Conservation (phyloP, 2,329 filamentous ascomycete species). For the Escovopsis sp. region DNA sequence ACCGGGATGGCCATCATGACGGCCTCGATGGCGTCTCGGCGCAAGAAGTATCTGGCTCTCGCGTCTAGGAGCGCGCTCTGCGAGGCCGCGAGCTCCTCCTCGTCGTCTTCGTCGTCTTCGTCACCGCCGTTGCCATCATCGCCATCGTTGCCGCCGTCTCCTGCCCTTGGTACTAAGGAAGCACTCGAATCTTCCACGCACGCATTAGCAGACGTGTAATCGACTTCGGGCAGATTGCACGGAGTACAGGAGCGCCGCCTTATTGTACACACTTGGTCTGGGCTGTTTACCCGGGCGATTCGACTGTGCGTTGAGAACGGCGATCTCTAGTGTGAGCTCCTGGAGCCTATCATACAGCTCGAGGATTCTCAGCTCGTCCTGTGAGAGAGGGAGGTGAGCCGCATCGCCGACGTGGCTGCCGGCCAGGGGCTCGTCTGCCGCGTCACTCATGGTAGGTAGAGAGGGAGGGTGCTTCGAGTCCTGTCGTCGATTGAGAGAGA, state of each 20-base stretch:
- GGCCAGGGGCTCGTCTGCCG: constrained; percentile 14
- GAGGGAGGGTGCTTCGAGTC: too few species aligned
- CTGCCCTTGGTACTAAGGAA: too few species aligned
- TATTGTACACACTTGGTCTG: neutral
- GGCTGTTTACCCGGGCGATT: constrained; percentile 19
- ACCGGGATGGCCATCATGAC: constrained; percentile 61
- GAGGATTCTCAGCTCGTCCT: constrained; percentile 49
- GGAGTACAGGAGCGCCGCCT: too few species aligned
- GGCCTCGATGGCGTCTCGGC: constrained; percentile 51
- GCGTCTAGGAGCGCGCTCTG: constrained; percentile 55
- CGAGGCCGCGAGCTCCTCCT: constrained; percentile 37
- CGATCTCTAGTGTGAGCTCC: constrained; percentile 56
- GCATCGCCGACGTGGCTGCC: constrained; percentile 19
- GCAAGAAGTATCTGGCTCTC: constrained; percentile 52
- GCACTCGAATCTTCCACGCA: neutral
- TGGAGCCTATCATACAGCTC: constrained; percentile 57
- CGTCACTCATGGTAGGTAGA: constrained; percentile 15
- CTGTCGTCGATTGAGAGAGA: too few species aligned
- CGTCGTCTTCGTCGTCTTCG: constrained; percentile 10
- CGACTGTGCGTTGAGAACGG: constrained; percentile 40
- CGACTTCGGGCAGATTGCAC: too few species aligned
- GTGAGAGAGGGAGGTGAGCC: constrained; percentile 38
- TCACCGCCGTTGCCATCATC: constrained; percentile 52
- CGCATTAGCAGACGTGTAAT: too few species aligned
- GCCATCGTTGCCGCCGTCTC: too few species aligned